These are phyloP conservation scores for Mortierella sp. DNA, from an alignment of 371 early-diverging fungal species.

Conservation along the genomic window DNA sequence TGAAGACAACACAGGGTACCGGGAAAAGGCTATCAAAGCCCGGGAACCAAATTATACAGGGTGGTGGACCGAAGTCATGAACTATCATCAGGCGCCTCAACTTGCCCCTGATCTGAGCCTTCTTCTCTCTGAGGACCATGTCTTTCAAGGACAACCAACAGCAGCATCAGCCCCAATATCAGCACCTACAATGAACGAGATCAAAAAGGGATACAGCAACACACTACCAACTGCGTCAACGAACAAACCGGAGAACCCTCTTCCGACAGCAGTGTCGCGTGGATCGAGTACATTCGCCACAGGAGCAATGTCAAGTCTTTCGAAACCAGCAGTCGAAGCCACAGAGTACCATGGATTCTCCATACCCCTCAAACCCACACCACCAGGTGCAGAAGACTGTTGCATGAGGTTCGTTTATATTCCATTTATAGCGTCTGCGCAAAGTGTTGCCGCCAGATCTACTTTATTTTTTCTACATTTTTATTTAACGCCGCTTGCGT, in stretches of 20 bases:
- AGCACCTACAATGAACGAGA: conserved; percentile 7
- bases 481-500: not conserved
- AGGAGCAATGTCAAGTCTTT: conserved; percentile 18
- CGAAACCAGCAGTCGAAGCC: conserved; percentile 7
- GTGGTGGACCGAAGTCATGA: conserved; percentile 54
- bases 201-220: conserved; percentile 29
- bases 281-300: conserved; percentile 17
- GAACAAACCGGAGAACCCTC: conserved; percentile 8
- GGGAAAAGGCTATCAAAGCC: conserved; percentile 23
- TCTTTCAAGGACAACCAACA: conserved; percentile 32
- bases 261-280: conserved; percentile 22
- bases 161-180: not conserved
- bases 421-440: not conserved
- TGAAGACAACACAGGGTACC: not conserved
- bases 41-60: conserved; percentile 38
- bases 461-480: not conserved
- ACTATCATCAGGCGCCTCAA: conserved; percentile 26
- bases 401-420: conserved; percentile 46
- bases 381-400: conserved; percentile 53
- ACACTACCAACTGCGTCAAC: conserved; percentile 8
- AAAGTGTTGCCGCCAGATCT: too few relatives aligned
- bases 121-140: conserved; percentile 20
- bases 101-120: conserved; percentile 19
- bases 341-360: conserved; percentile 38
- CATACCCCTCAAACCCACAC: conserved; percentile 44